phyloP scores from a whole-genome alignment of 2,329 filamentous ascomycete genomes.

The Myrmaecium sp. region DNA sequence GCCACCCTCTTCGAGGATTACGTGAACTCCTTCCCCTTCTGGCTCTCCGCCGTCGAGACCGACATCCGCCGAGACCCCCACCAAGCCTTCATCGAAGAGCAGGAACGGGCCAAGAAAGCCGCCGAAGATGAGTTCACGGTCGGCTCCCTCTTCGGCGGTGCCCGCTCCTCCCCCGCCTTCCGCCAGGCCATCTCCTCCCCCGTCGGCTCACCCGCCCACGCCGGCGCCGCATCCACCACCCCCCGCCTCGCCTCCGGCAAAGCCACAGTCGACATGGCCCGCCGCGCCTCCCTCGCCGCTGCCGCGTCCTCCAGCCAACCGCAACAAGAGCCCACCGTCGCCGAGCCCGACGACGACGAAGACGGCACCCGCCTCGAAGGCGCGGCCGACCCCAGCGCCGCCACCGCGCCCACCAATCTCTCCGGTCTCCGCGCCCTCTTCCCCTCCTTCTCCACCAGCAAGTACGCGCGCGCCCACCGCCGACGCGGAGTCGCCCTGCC shows the following conservation, averaged over 20 bases:
- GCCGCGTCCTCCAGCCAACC: constrained; percentile 8
- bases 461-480: constrained; percentile 40
- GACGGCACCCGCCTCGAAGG: constrained; percentile 26
- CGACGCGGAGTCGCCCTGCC: constrained; percentile 42
- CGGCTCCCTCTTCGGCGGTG: constrained; percentile 67
- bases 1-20: constrained; percentile 84
- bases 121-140: constrained; percentile 81
- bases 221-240: constrained; percentile 27
- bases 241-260: too few relatives aligned
- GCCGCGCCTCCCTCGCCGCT: constrained; percentile 7
- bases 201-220: constrained; percentile 46
- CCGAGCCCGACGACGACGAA: constrained; percentile 32
- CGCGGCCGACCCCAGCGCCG: constrained; percentile 11
- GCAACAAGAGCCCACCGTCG: constrained; percentile 18
- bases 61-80: constrained; percentile 92
- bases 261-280: constrained; percentile 8
- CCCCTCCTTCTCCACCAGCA: constrained; percentile 66
- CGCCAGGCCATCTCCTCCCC: constrained; percentile 50
- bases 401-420: constrained; percentile 39
- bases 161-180: constrained; percentile 26
- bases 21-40: constrained; percentile 92
- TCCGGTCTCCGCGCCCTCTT: constrained; percentile 53
- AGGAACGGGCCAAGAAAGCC: constrained; percentile 61
- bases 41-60: constrained; percentile 78
- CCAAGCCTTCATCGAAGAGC: constrained; percentile 78